Base-by-base conservation (phyloP, 2,329 filamentous ascomycete genomes). In the Dactylellina leptospora region DNA sequence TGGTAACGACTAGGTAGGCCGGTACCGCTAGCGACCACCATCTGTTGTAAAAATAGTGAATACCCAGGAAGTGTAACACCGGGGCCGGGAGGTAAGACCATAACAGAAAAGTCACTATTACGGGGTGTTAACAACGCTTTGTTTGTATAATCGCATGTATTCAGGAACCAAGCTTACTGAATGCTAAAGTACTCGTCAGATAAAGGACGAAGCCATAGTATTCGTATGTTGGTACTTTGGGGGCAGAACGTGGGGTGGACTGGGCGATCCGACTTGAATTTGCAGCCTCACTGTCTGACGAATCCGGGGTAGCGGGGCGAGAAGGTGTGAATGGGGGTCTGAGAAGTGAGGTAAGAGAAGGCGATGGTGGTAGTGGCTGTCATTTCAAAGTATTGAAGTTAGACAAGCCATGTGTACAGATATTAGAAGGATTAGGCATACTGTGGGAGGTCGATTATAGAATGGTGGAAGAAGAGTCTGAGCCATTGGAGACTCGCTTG, bases 161-260 rank as follows among this genome's bases (percentile, higher is more conserved):
- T 22, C 82, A 79, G 87, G 90, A 78, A 86, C 84, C 78, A 90
- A 83, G 42, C 58, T 8, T 58, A 71, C 66, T 58, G 79, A 97
- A 97, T 1, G 87, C 87, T 55, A 95, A 83, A 20, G 89, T 91
- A 74, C 90, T 93, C 78, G 93, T 91, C 38, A 99, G 85, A 82
- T 99, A 97, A 53, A 99, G 86, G 59, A 96, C 93, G 81, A 99
- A 99, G 79, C 95, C 95, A 80, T 97, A 97, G 85, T 97, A 99
- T 79, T 99, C 95, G 82, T 99, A 97, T 0, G 95, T 99, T n/a
- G 95, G 95, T 1, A 99, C 93, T 79, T 95, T 92, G 1, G 95
- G 95, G 59, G 89, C 89, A 1, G 92, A 93, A 62, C 92, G 89
- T 4, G 93, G 91, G 16, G 96, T 87, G 1, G 85, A 88, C 73